Evolutionary conservation across 371 early-diverging fungal species (phyloP).

Genomic region (Rhizopus arrhizus): DNA sequence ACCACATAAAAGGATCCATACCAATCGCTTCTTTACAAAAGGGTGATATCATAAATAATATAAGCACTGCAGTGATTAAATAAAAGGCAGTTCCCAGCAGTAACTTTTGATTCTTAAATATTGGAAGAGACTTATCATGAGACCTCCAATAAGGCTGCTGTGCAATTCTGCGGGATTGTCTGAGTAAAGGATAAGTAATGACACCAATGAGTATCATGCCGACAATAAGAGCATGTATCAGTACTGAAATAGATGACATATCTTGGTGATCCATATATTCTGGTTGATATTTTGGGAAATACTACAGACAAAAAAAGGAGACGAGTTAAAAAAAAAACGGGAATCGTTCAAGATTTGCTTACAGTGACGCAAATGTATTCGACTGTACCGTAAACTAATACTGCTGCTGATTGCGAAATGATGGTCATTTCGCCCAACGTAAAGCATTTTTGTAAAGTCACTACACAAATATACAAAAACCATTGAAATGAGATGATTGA

Average conservation of each 20-base stretch:
- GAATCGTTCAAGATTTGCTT: constrained; percentile 7
- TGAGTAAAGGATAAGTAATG: constrained; percentile 55
- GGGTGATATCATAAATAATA: constrained; percentile 53
- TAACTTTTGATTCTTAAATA: constrained; percentile 27
- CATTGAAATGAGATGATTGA: constrained; percentile 44
- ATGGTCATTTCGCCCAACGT: constrained; percentile 73
- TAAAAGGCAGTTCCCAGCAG: constrained; percentile 46
- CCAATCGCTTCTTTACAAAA: constrained; percentile 45
- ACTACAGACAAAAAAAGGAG: constrained; percentile 14
- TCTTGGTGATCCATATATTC: constrained; percentile 25
- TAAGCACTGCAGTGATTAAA: constrained; percentile 36
- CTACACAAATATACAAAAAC: constrained; percentile 47
- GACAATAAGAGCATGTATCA: constrained; percentile 57
- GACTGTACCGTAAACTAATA: constrained; percentile 47
- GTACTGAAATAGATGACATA: constrained; percentile 37
- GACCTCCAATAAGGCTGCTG: constrained; percentile 54
- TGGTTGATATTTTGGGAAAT: constrained; percentile 32
- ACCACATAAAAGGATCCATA: constrained; percentile 67
- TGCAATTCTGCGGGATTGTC: constrained; percentile 51
- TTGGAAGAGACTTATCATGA: neutral
- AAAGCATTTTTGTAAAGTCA: constrained; percentile 56
- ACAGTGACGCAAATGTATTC: constrained; percentile 36
- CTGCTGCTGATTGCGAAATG: constrained; percentile 60
- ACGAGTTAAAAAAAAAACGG: neutral
- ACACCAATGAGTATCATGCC: constrained; percentile 74